Conservation (phyloP, 129 eudicot species). For the Heracleum sosnowskyi region DNA sequence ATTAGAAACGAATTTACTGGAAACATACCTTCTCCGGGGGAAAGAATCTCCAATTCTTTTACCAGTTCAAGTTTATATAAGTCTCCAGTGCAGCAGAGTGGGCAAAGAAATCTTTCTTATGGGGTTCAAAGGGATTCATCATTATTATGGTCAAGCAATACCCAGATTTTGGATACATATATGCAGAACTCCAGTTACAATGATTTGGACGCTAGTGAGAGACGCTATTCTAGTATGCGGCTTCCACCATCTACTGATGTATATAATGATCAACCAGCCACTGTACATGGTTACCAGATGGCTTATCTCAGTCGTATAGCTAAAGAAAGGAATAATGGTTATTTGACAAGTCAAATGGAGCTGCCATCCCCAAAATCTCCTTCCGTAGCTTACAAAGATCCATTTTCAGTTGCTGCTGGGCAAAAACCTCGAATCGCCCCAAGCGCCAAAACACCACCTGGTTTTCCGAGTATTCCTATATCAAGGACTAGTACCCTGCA, state of each 20-base stretch:
- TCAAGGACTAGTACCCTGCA: constrained; percentile 62
- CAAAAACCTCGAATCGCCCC: constrained; percentile 41
- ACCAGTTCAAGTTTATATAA: constrained; percentile 28
- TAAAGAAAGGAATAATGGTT: constrained; percentile 32
- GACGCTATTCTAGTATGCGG: constrained; percentile 8
- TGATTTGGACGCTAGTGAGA: constrained; percentile 56
- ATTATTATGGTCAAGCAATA: constrained; percentile 42
- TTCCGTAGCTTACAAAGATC: constrained; percentile 38
- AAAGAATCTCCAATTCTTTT: constrained; percentile 25
- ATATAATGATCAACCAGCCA: constrained; percentile 71
- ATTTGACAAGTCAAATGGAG: constrained; percentile 31
- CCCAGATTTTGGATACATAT: constrained; percentile 52
- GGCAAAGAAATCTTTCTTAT: constrained; percentile 26
- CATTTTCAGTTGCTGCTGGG: constrained; percentile 33
- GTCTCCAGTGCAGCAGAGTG: constrained; percentile 35
- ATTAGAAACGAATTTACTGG: constrained; percentile 25
- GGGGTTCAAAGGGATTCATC: constrained; percentile 43
- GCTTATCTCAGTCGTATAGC: constrained; percentile 43
- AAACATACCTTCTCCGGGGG: constrained; percentile 26
- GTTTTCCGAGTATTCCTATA: constrained; percentile 63
- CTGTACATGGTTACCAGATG: constrained; percentile 73
- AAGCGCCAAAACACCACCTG: constrained; percentile 63
- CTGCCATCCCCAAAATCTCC: constrained; percentile 35
- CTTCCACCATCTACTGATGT: constrained; percentile 50
- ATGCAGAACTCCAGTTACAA: constrained; percentile 30